These are phyloP conservation scores for Hibiscus tridactylites DNA, from an alignment of 345 rosid species.

Conservation along the genomic window DNA sequence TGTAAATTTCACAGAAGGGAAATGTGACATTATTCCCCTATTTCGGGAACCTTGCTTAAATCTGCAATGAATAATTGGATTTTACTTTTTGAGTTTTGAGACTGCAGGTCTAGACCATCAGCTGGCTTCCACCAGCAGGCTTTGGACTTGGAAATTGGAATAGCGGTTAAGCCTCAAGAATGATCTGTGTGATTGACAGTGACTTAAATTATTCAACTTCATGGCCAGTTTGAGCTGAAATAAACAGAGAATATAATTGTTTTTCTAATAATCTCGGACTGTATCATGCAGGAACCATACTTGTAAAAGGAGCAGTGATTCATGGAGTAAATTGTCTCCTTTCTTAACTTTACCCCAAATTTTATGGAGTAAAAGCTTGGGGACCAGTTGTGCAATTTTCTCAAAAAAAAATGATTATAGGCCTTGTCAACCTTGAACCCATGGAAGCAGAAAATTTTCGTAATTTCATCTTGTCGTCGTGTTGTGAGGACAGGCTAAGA, in stretches of 20 bases:
- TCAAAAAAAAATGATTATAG: background rate
- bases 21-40: background rate
- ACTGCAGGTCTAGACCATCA: background rate
- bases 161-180: background rate
- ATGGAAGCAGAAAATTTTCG: background rate
- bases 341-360: background rate
- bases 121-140: background rate
- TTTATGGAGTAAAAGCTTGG: background rate
- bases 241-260: background rate
- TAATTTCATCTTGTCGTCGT: background rate
- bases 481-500: background rate
- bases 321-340: background rate
- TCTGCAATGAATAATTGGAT: conserved; percentile 7
- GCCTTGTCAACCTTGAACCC: too few species aligned
- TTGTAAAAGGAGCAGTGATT: background rate
- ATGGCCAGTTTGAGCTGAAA: background rate
- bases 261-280: background rate
- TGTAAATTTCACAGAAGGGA: background rate
- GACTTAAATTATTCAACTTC: background rate
- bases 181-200: background rate
- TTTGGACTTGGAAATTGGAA: background rate
- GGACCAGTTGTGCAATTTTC: background rate
- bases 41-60: background rate
- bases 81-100: background rate
- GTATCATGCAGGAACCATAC: background rate